Evolutionary conservation across 208 protist species (phyloP), one percentile per base, ranked within the genome.

Genomic region (Trypanosoma cruzi): DNA sequence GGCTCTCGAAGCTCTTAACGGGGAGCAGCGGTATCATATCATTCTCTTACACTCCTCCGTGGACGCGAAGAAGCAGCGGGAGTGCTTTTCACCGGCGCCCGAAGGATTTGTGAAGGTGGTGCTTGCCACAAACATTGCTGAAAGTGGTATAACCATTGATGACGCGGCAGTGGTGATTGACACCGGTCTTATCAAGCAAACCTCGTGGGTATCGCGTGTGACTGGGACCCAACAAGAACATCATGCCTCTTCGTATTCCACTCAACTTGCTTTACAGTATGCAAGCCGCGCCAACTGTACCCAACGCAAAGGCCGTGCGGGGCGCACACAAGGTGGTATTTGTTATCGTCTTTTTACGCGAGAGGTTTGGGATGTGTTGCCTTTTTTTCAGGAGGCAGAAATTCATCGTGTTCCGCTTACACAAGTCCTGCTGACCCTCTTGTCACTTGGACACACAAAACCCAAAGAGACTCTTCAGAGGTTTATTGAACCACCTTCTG

Each of bases 241-340:
- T 86, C 98, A 37, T 73, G 97, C 26, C 73, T 97, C 76, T 29
- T 70, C 81, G 24, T 88, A 85, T 64, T 75, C 86, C 2, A 95
- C 90, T 16, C 90, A 95, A 67, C 77, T 95, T 36, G 64, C 69
- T 16, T 80, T 95, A 7, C 59, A 73, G 32, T 95, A 89, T 75
- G 87, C 84, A 61, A 99, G 98, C 42, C 84, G 96, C 68, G 98
- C 98, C 0, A 94, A 90, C 57, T 98, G 98, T 18, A 96, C 99
- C 29, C 99, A 99, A 92, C 90, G 99, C 16, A 98, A 98, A 24
- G 99, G 99, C 46, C 94, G 99, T 73, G 99, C 99, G 4, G 99
- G 99, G 28, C 87, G 99, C 60, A 99, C 98, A 22, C 76, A 90
- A 50, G 94, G 97, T 8, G 99, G 99, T 28, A 98, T 99, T 64